Conservation (phyloP, 805 yeast species). For the Ogataea paraovalis region DNA sequence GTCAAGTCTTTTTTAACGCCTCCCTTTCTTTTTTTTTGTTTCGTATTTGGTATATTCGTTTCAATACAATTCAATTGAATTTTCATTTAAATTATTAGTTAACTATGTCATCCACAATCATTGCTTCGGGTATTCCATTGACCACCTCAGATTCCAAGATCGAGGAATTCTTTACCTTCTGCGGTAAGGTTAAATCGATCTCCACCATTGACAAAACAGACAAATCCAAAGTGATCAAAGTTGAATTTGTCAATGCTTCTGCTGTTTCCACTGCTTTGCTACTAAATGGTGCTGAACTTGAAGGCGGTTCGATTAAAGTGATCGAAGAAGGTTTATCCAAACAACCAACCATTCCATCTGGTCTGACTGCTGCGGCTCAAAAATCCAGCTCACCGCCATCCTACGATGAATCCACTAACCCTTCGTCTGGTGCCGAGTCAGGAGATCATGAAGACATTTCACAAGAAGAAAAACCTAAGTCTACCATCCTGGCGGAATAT, state of each 20-base stretch:
- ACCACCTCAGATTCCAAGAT: constrained; percentile 48
- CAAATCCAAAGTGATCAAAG: constrained; percentile 38
- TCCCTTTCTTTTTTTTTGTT: not conserved
- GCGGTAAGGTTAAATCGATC: constrained; percentile 50
- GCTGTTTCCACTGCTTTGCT: constrained; percentile 71
- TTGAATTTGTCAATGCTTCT: constrained; percentile 50
- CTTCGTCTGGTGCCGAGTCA: not conserved
- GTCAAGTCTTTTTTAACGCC: too few species aligned
- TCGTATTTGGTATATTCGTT: not conserved
- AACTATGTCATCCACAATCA: constrained; percentile 36
- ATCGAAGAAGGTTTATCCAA: constrained; percentile 28
- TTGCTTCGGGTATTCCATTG: constrained; percentile 54
- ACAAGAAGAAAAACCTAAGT: constrained; percentile 76
- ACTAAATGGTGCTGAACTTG: constrained; percentile 70
- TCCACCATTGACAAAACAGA: constrained; percentile 31
- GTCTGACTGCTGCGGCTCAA: constrained; percentile 7
- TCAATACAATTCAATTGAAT: not conserved
- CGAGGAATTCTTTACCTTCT: constrained; percentile 67
- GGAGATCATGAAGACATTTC: constrained; percentile 38
- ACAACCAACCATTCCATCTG: constrained; percentile 15
- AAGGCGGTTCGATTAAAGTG: constrained; percentile 51
- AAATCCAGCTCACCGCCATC: constrained; percentile 12
- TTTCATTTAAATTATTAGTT: not conserved
- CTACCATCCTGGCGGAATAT: constrained; percentile 71
- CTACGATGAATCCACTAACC: not conserved